Conservation (phyloP, 2,329 filamentous ascomycete species). For the Clarireedia sp. region DNA sequence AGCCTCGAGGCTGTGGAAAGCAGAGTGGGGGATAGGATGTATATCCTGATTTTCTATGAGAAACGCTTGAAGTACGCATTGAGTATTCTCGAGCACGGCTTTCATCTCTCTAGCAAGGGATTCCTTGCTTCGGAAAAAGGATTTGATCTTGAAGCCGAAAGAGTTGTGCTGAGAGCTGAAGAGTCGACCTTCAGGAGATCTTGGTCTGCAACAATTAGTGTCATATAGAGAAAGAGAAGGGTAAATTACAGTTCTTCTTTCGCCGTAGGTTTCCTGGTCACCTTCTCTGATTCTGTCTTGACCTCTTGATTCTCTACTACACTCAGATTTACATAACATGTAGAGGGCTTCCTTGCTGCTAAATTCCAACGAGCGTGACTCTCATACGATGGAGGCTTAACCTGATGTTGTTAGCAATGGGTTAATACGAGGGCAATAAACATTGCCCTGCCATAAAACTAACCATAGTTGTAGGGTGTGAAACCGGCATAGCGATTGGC, state of each 20-base stretch:
- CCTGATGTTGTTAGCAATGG: background rate
- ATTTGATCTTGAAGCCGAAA: slow-evolving; percentile 21
- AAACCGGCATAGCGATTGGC: no score
- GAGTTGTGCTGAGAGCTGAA: slow-evolving; percentile 19
- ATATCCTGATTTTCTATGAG: slow-evolving; percentile 15
- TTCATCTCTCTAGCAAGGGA: slow-evolving; percentile 25
- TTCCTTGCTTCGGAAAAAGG: slow-evolving; percentile 22
- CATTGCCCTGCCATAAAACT: no score
- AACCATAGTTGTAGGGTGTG: no score
- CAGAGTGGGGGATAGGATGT: slow-evolving; percentile 21
- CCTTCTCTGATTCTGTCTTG: background rate
- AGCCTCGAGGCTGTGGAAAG: slow-evolving; percentile 24
- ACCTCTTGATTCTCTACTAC: background rate
- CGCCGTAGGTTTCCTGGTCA: background rate
- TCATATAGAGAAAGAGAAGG: background rate
- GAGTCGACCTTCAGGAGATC: slow-evolving; percentile 14
- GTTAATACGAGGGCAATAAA: background rate
- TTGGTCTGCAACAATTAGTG: slow-evolving; percentile 14
- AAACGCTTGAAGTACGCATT: slow-evolving; percentile 20
- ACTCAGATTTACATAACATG: background rate
- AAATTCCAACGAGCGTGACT: background rate
- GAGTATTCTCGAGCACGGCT: slow-evolving; percentile 13
- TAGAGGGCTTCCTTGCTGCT: no score
- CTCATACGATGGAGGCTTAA: slow-evolving; percentile 10
- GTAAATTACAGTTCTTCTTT: background rate